phyloP scores from a whole-genome alignment of 228 moss, liverwort and hornwort species.

The Sphagnum fallax region DNA sequence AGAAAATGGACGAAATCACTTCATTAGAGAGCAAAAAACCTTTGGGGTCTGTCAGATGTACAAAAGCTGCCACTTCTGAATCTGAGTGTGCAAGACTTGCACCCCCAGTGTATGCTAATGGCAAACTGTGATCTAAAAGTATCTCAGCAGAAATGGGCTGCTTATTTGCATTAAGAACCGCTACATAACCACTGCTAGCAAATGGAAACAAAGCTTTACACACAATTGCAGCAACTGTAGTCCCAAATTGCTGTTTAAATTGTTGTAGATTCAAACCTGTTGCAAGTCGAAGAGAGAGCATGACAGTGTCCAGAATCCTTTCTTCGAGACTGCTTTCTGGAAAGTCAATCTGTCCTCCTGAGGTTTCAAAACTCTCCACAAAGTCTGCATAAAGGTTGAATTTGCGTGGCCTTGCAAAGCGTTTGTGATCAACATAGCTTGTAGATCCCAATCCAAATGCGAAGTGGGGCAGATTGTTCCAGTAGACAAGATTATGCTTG shows the following conservation, averaged over 20 bases:
- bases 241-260: conserved; percentile 43
- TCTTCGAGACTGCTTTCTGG: conserved; percentile 49
- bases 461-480: conserved; percentile 76
- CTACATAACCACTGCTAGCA: conserved; percentile 53
- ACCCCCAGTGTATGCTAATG: not conserved
- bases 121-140: not conserved
- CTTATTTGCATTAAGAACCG: conserved; percentile 23
- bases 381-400: conserved; percentile 65
- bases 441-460: conserved; percentile 93
- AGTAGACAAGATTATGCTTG: conserved; percentile 89
- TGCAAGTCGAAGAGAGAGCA: conserved; percentile 79
- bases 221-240: conserved; percentile 27
- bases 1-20: conserved; percentile 92
- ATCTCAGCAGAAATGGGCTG: conserved; percentile 13
- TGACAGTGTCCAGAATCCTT: conserved; percentile 61
- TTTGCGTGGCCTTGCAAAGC: conserved; percentile 80
- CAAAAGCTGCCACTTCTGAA: conserved; percentile 18
- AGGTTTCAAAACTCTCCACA: conserved; percentile 41
- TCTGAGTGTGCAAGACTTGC: not conserved
- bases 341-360: conserved; percentile 18
- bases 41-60: conserved; percentile 67
- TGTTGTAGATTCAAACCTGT: conserved; percentile 57
- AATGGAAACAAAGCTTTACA: conserved; percentile 43
- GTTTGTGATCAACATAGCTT: conserved; percentile 51
- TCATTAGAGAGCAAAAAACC: conserved; percentile 89